Percentiles rank a stretch among this genome's conserved stretches.
Evolutionary conservation across 306 rosid genomes (phyloP).

Genomic region (Acmispon strigosus): DNA sequence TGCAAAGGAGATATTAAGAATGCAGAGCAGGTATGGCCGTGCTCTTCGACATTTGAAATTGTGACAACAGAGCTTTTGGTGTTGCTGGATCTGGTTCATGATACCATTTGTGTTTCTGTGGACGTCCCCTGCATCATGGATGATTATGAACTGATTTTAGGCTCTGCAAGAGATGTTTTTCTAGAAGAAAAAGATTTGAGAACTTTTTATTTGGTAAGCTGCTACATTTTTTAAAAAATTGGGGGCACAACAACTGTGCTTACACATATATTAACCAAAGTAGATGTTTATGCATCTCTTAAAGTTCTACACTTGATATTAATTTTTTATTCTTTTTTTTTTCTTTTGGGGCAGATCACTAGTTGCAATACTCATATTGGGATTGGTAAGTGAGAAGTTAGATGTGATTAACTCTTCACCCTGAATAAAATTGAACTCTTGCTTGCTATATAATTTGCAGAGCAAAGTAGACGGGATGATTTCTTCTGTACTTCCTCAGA

Average conservation of each 20-base stretch:
- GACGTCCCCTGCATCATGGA: neutral
- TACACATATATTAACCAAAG: neutral
- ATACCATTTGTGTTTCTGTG: neutral
- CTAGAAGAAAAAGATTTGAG: neutral
- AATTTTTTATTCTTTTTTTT: neutral
- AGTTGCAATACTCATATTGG: slow-evolving; percentile 99
- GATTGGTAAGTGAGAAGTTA: slow-evolving; percentile 66
- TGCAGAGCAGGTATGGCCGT: slow-evolving; percentile 61
- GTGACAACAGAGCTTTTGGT: slow-evolving; percentile 15
- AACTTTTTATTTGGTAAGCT: slow-evolving; percentile 30
- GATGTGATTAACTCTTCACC: slow-evolving; percentile 4
- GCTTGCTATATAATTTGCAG: slow-evolving; percentile 33
- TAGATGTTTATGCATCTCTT: too few relatives aligned
- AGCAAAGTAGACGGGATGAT: slow-evolving; percentile 99
- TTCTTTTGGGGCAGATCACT: slow-evolving; percentile 42
- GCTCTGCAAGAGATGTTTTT: neutral
- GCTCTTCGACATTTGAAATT: slow-evolving; percentile 55
- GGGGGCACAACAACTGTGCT: neutral
- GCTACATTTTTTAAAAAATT: too few relatives aligned
- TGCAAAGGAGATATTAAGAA: slow-evolving; percentile 65
- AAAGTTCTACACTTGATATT: neutral
- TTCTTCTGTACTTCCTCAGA: slow-evolving; percentile 77
- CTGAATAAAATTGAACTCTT: neutral
- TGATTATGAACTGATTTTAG: neutral
- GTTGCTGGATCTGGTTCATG: neutral